These are phyloP conservation scores for Lablab purpureus DNA, from an alignment of 306 rosid species.

Conservation along the genomic window DNA sequence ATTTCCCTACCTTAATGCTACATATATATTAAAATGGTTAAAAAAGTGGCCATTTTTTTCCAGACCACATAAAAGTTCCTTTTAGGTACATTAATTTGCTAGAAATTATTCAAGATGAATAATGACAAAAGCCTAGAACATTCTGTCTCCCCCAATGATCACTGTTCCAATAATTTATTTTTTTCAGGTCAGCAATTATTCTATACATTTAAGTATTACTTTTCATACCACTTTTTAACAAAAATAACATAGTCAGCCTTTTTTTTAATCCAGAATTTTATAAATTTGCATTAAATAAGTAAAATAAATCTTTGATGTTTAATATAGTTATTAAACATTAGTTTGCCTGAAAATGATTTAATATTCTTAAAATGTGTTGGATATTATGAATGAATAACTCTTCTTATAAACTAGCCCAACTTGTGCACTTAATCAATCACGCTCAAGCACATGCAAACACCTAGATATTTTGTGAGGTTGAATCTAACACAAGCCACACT, in stretches of 20 bases:
- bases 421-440: constrained; percentile 42
- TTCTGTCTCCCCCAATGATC: background rate
- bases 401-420: constrained; percentile 7
- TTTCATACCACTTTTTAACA: background rate
- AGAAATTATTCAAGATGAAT: background rate
- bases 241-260: background rate
- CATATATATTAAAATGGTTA: too few relatives aligned
- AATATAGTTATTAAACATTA: background rate
- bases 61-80: too few relatives aligned
- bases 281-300: background rate
- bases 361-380: constrained; percentile 18
- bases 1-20: too few relatives aligned
- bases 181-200: background rate
- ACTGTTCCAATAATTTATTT: too few relatives aligned
- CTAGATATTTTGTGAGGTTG: constrained; percentile 63
- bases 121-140: constrained; percentile 42
- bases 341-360: too few relatives aligned
- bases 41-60: too few relatives aligned
- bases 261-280: background rate
- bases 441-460: constrained; percentile 28
- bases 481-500: constrained; percentile 67
- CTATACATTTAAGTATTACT: background rate
- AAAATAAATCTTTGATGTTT: background rate
- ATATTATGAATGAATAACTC: background rate
- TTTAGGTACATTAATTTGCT: background rate